Evolutionary conservation across 805 yeast genomes (phyloP).

Genomic region (Candida ficus): DNA sequence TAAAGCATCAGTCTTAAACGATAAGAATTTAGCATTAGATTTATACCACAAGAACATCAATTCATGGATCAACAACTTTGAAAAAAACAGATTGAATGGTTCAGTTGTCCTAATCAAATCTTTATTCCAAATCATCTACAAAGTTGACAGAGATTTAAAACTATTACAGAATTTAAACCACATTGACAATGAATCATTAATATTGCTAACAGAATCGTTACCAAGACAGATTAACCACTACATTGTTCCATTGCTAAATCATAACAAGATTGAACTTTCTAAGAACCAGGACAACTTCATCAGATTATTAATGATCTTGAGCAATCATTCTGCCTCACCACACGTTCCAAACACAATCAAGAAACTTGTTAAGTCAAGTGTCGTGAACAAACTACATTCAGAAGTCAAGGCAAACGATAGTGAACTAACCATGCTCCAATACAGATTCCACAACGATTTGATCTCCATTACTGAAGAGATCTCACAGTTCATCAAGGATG

Average conservation of each 20-base stretch:
- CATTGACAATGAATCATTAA: background rate
- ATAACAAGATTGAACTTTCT: background rate
- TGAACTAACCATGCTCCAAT: constrained; percentile 3
- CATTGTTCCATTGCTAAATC: background rate
- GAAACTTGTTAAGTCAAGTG: constrained; percentile 5
- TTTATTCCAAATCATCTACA: constrained; percentile 7
- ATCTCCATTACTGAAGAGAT: background rate
- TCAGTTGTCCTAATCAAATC: constrained; percentile 8
- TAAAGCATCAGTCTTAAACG: constrained; percentile 3
- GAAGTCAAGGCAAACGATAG: background rate
- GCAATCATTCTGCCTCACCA: background rate
- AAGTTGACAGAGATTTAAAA: constrained; percentile 4
- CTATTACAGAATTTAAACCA: background rate
- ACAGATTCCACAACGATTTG: constrained; percentile 9
- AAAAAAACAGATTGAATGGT: background rate
- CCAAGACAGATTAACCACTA: constrained; percentile 5
- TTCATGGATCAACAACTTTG: constrained; percentile 2
- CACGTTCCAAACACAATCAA: background rate
- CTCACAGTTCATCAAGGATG: background rate
- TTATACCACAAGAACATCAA: constrained; percentile 4
- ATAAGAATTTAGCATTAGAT: background rate
- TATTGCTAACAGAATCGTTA: constrained; percentile 1
- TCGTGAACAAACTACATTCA: constrained; percentile 2
- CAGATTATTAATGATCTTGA: background rate
- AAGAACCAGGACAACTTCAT: constrained; percentile 2